Conservation (phyloP, 306 rosid species). For the Comarum palustre region DNA sequence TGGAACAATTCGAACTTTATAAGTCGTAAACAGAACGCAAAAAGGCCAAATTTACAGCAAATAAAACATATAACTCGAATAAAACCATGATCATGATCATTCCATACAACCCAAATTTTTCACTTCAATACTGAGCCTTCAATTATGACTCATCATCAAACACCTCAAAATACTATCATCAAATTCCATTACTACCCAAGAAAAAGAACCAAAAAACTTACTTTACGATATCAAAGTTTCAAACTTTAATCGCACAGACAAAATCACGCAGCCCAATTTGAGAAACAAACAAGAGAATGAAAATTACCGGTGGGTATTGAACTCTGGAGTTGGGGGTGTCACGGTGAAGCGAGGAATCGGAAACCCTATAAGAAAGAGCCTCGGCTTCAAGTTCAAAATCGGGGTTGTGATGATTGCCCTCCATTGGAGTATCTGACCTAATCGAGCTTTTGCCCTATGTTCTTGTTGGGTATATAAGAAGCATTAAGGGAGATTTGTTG, state of each 20-base stretch:
- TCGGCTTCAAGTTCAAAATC: slow-evolving; percentile 23
- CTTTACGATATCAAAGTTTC: background rate
- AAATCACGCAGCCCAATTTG: slow-evolving; percentile 7
- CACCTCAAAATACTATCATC: background rate
- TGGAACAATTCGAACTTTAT: background rate
- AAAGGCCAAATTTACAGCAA: background rate
- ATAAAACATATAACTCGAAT: background rate
- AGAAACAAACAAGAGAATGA: background rate
- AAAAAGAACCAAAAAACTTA: background rate
- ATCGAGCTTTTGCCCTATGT: slow-evolving; percentile 7
- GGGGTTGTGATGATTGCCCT: slow-evolving; percentile 9
- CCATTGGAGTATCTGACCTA: slow-evolving; percentile 26
- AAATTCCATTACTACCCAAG: background rate
- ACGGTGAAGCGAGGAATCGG: slow-evolving; percentile 17
- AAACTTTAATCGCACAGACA: background rate
- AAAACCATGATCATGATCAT: background rate
- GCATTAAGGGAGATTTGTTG: background rate
- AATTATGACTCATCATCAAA: background rate
- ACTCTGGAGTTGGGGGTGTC: slow-evolving; percentile 5
- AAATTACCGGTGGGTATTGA: slow-evolving; percentile 33
- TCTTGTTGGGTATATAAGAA: slow-evolving; percentile 12
- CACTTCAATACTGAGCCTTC: background rate
- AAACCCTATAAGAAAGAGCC: slow-evolving; percentile 28
- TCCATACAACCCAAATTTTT: background rate
- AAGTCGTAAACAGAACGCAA: background rate